Conservation (phyloP, 2,329 filamentous ascomycete genomes). For the Penicillium sp. region DNA sequence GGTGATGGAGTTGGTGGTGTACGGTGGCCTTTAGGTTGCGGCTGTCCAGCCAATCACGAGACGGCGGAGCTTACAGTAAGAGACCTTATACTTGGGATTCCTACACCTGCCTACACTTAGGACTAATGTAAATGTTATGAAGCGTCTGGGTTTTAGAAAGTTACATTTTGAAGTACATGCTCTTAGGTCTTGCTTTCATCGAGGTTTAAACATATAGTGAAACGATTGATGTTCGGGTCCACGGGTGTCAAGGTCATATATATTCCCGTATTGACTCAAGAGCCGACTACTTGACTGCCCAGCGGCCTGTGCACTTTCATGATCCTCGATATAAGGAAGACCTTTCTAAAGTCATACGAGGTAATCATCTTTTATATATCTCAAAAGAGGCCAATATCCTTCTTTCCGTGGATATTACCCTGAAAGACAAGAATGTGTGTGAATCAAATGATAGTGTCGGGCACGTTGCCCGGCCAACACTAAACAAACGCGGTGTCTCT, state of each 20-base stretch:
- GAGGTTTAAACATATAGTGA: no score
- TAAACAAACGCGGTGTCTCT: slow-evolving; percentile 3
- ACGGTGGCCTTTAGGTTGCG: slow-evolving; percentile 41
- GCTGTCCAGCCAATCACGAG: slow-evolving; percentile 35
- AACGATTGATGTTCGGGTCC: no score
- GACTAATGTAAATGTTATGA: no score
- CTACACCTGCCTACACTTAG: not conserved
- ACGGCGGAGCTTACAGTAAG: slow-evolving; percentile 5
- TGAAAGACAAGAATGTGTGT: not conserved
- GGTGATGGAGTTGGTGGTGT: slow-evolving; percentile 27
- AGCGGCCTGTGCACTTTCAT: not conserved
- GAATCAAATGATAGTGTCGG: not conserved
- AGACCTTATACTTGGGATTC: not conserved
- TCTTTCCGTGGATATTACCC: not conserved
- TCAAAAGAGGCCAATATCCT: not conserved
- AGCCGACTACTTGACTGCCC: not conserved
- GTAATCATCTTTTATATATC: not conserved
- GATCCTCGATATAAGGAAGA: not conserved
- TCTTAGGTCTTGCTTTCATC: no score
- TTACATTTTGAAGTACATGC: no score
- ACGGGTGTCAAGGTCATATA: no score
- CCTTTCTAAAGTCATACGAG: no score
- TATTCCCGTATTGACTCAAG: not conserved
- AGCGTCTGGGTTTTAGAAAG: no score
- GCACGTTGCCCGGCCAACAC: slow-evolving; percentile 21